phyloP scores from a whole-genome alignment of 805 yeast genomes.

The Kurtzmaniella fragi region DNA sequence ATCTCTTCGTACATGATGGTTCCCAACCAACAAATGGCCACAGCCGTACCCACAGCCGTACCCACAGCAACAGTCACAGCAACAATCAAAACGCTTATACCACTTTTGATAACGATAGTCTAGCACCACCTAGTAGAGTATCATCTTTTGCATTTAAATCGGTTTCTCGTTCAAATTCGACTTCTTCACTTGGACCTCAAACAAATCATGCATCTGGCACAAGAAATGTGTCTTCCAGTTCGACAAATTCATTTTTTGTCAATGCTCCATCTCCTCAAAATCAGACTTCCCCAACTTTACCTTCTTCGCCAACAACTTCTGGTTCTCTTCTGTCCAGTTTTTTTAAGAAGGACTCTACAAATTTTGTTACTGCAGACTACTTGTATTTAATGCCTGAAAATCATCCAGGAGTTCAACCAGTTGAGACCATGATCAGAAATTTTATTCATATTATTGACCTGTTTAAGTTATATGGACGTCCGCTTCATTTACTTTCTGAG shows the following conservation, averaged over 20 bases:
- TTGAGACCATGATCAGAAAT: conserved; percentile 69
- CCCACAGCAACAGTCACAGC: background rate
- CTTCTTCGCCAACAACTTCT: background rate
- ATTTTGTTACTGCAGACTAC: conserved; percentile 29
- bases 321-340: conserved; percentile 11
- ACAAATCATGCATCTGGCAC: conserved; percentile 8
- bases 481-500: conserved; percentile 67
- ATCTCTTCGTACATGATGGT: conserved; percentile 20
- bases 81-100: background rate
- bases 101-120: background rate
- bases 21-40: conserved; percentile 6
- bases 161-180: conserved; percentile 13
- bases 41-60: background rate
- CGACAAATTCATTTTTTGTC: conserved; percentile 26
- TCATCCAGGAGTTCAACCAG: conserved; percentile 67
- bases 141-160: conserved; percentile 8
- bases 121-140: conserved; percentile 9
- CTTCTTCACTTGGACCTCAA: conserved; percentile 13
- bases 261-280: conserved; percentile 19
- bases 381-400: conserved; percentile 68
- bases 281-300: conserved; percentile 1
- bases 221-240: conserved; percentile 17
- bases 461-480: conserved; percentile 71
- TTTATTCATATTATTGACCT: conserved; percentile 66
- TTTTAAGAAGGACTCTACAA: conserved; percentile 23